phyloP scores from a whole-genome alignment of 192 early-diverging fungal species.

The Backusella macrospora region DNA sequence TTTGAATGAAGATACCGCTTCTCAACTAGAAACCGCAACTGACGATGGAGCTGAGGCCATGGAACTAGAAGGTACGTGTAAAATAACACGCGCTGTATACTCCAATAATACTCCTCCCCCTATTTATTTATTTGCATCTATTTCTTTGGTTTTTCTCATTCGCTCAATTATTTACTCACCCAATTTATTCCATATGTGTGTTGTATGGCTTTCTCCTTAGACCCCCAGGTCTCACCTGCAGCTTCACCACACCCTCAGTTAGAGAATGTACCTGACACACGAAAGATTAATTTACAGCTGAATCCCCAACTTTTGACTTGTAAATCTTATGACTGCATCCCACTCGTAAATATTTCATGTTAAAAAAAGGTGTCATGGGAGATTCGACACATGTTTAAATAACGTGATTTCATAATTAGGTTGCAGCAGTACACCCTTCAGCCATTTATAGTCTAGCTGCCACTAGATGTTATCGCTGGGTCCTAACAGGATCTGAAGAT shows the following conservation, averaged over 20 bases:
- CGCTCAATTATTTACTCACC: not conserved
- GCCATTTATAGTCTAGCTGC: slow-evolving; percentile 71
- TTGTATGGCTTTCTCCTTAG: not conserved
- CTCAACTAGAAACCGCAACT: slow-evolving; percentile 27
- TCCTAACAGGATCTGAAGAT: slow-evolving; percentile 89
- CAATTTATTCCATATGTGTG: not conserved
- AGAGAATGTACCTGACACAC: slow-evolving; percentile 11
- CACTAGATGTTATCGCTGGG: slow-evolving; percentile 75
- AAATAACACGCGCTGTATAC: not conserved
- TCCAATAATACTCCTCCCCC: not conserved
- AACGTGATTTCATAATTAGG: slow-evolving; percentile 38
- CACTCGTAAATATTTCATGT: slow-evolving; percentile 21
- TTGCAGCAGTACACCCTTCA: slow-evolving; percentile 63
- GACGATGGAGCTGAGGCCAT: slow-evolving; percentile 30
- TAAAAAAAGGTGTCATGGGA: not conserved
- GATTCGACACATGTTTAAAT: not conserved
- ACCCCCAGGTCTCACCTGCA: slow-evolving; percentile 33
- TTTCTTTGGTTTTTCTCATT: not conserved
- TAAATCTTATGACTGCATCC: slow-evolving; percentile 29
- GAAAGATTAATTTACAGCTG: slow-evolving; percentile 9
- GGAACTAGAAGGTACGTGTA: slow-evolving; percentile 31
- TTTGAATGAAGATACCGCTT: slow-evolving; percentile 30
- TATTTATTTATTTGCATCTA: slow-evolving; percentile 8
- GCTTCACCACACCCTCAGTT: slow-evolving; percentile 27
- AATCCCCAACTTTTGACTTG: slow-evolving; percentile 13